Conservation (phyloP, 2,329 filamentous ascomycete genomes). For the Apiospora hydei region DNA sequence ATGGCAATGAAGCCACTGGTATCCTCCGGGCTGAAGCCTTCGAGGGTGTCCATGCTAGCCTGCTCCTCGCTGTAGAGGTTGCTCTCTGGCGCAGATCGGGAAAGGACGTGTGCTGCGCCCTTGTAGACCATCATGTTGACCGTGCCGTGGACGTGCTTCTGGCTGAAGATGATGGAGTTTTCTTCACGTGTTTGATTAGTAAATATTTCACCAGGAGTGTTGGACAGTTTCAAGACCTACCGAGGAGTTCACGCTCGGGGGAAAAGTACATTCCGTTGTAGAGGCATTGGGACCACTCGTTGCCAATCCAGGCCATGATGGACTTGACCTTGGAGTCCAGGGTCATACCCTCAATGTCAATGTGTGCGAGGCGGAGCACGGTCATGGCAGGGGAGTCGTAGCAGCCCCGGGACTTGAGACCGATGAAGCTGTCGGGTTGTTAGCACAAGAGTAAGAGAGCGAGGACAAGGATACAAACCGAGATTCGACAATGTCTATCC, state of each 20-base stretch:
- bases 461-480: conserved; percentile 48
- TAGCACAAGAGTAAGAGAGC: conserved; percentile 5
- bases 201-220: conserved; percentile 40
- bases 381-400: conserved; percentile 57
- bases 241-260: conserved; percentile 57
- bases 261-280: conserved; percentile 57
- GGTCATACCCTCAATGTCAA: conserved; percentile 63
- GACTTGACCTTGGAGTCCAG: conserved; percentile 61
- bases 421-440: conserved; percentile 6
- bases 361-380: conserved; percentile 20
- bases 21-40: conserved; percentile 50
- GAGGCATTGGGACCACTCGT: conserved; percentile 51
- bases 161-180: conserved; percentile 65
- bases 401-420: conserved; percentile 53
- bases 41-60: conserved; percentile 58
- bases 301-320: conserved; percentile 7
- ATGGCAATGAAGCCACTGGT: conserved; percentile 63
- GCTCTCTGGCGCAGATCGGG: conserved; percentile 49
- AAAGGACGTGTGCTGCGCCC: conserved; percentile 52
- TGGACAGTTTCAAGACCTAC: conserved; percentile 19
- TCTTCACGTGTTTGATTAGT: conserved; percentile 41
- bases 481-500: conserved; percentile 76
- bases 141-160: conserved; percentile 56
- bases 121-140: conserved; percentile 50
- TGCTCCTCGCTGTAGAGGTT: conserved; percentile 61